A percentile compares a stretch with the other conserved stretches of the same genome.
phyloP scores from a whole-genome alignment of 371 early-diverging fungal species.

The Mortierella sp. region DNA sequence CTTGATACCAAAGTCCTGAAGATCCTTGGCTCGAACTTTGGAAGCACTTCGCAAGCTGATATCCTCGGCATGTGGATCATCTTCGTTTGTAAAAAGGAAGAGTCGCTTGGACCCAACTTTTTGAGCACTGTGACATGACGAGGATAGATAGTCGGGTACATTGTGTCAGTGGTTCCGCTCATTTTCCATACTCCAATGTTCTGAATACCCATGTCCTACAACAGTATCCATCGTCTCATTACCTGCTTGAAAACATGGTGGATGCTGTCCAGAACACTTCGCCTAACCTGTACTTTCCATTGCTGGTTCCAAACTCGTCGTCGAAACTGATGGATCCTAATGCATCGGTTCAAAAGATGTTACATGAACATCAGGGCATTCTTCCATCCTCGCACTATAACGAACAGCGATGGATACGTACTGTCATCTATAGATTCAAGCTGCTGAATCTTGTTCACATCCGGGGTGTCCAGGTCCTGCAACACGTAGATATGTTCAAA shows the following conservation, averaged over 20 bases:
- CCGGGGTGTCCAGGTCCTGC: slow-evolving; percentile 71
- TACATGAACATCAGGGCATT: too few species aligned
- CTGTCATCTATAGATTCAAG: slow-evolving; percentile 65
- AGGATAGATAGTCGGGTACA: too few species aligned
- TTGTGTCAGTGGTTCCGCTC: too few species aligned
- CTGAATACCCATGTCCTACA: too few species aligned
- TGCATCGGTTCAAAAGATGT: not conserved
- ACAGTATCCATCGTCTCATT: not conserved
- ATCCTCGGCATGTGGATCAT: slow-evolving; percentile 67
- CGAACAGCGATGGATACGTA: slow-evolving; percentile 28
- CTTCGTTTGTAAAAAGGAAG: slow-evolving; percentile 76
- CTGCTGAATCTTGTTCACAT: slow-evolving; percentile 68
- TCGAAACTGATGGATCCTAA: slow-evolving; percentile 49
- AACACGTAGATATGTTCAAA: slow-evolving; percentile 70
- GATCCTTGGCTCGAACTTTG: slow-evolving; percentile 69
- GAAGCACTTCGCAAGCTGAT: slow-evolving; percentile 60
- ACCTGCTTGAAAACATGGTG: slow-evolving; percentile 67
- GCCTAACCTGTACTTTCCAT: slow-evolving; percentile 62
- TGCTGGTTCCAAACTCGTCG: slow-evolving; percentile 62
- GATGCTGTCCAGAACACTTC: slow-evolving; percentile 75
- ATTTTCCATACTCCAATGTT: too few species aligned
- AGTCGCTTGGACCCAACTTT: slow-evolving; percentile 68
- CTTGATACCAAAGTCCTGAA: slow-evolving; percentile 61
- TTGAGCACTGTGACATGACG: slow-evolving; percentile 42
- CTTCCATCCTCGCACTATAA: not conserved